Evolutionary conservation across 78 protist genomes (phyloP).

Genomic region (Chrysochromulina tobinii): DNA sequence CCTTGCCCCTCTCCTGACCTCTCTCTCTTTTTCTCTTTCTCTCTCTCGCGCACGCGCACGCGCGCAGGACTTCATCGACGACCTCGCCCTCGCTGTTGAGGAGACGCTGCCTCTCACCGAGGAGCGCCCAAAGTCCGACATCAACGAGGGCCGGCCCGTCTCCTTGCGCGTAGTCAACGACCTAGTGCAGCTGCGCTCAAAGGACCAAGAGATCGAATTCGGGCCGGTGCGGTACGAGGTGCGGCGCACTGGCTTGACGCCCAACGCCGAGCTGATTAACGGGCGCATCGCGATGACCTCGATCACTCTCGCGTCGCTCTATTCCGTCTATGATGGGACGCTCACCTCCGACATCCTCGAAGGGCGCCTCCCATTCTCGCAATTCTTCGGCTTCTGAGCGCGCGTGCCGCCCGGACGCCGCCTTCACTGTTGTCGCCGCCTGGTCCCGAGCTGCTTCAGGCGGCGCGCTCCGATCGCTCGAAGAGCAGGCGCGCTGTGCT

Average conservation of each 20-base stretch:
- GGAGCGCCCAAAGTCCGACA: neutral
- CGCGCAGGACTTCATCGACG: constrained; percentile 12
- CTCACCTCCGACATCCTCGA: too few relatives aligned
- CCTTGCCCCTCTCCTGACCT: too few relatives aligned
- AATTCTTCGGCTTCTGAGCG: too few relatives aligned
- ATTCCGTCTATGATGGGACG: too few relatives aligned
- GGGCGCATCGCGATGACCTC: constrained; percentile 25
- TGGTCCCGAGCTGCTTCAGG: too few relatives aligned
- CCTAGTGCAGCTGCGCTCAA: neutral
- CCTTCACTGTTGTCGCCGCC: too few relatives aligned
- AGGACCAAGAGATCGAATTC: neutral
- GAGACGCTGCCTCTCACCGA: neutral
- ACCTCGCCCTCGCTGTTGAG: neutral
- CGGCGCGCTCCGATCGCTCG: too few relatives aligned
- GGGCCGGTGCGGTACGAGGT: neutral
- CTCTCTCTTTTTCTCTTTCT: too few relatives aligned
- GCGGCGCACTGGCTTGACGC: neutral
- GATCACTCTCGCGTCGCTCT: neutral
- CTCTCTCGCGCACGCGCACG: too few relatives aligned
- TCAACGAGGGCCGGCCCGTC: neutral
- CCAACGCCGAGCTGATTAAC: neutral
- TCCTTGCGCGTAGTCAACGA: constrained; percentile 22
- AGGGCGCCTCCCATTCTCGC: too few relatives aligned
- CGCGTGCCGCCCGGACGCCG: too few relatives aligned
- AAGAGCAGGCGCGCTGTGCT: too few relatives aligned